phyloP scores from a whole-genome alignment of 257 asterid species.

The Gentiana macrophylla region DNA sequence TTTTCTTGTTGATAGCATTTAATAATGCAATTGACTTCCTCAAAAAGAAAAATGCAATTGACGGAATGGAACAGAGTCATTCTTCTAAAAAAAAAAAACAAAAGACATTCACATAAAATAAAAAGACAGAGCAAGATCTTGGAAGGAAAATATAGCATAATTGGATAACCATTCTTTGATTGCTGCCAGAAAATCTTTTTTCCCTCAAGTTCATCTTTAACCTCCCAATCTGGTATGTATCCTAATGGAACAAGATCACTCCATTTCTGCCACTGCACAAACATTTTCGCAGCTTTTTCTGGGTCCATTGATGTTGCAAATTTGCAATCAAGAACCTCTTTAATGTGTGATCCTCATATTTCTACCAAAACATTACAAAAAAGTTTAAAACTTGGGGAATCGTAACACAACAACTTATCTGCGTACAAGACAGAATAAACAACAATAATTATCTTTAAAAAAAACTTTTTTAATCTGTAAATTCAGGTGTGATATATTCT shows the following conservation, averaged over 20 bases:
- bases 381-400: neutral
- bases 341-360: conserved; percentile 42
- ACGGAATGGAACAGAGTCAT: too few species aligned
- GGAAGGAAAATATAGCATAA: conserved; percentile 44
- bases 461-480: too few species aligned
- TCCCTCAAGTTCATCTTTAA: conserved; percentile 43
- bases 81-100: too few species aligned
- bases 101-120: too few species aligned
- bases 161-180: conserved; percentile 40
- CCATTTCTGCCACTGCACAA: conserved; percentile 75
- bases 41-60: too few species aligned
- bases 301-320: conserved; percentile 48
- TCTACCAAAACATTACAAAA: conserved; percentile 19
- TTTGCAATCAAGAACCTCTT: conserved; percentile 77
- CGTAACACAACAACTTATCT: too few species aligned
- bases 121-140: conserved; percentile 12
- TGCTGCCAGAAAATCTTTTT: conserved; percentile 43
- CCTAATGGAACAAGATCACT: conserved; percentile 58
- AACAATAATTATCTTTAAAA: too few species aligned
- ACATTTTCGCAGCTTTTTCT: conserved; percentile 77
- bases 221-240: conserved; percentile 45
- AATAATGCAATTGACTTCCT: too few species aligned
- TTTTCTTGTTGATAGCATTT: too few species aligned
- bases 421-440: too few species aligned
- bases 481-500: too few species aligned